Percentiles rank a stretch among this genome's conserved stretches.
Conservation (phyloP, 306 rosid species). For the Cucumis cinereus region DNA sequence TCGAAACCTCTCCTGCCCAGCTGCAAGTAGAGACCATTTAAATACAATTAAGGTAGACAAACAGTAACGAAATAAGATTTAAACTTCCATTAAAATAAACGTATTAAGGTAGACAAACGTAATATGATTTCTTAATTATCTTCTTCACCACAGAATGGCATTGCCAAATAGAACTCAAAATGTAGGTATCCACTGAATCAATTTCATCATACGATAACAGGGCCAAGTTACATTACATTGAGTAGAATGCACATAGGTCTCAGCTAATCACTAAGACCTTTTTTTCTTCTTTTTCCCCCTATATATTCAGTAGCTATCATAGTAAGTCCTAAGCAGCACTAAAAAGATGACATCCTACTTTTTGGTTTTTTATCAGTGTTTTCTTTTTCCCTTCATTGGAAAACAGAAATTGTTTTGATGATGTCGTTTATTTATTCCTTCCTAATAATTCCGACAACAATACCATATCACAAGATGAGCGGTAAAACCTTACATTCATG, state of each 20-base stretch:
- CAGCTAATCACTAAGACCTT: neutral
- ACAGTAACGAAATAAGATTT: neutral
- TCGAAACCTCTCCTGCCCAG: conserved; percentile 87
- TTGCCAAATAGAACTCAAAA: neutral
- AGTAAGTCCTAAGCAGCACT: neutral
- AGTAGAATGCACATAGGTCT: neutral
- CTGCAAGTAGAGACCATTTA: conserved; percentile 19
- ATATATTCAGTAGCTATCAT: neutral
- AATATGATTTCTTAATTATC: neutral
- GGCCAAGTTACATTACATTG: neutral
- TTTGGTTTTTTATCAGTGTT: neutral
- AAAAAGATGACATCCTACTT: neutral
- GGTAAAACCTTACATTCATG: neutral
- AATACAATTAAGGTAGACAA: neutral
- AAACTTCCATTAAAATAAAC: neutral
- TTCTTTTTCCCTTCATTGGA: neutral
- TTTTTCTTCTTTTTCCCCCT: too few relatives aligned
- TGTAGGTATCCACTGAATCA: neutral
- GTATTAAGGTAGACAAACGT: too few relatives aligned
- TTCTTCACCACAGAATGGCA: neutral
- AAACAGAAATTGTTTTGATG: neutral
- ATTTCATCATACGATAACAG: neutral
- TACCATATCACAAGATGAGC: neutral
- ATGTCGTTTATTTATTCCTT: neutral
- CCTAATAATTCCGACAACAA: neutral